Conservation (phyloP, 176 grass and related monocot genomes). For the Eragrostis nindensis region DNA sequence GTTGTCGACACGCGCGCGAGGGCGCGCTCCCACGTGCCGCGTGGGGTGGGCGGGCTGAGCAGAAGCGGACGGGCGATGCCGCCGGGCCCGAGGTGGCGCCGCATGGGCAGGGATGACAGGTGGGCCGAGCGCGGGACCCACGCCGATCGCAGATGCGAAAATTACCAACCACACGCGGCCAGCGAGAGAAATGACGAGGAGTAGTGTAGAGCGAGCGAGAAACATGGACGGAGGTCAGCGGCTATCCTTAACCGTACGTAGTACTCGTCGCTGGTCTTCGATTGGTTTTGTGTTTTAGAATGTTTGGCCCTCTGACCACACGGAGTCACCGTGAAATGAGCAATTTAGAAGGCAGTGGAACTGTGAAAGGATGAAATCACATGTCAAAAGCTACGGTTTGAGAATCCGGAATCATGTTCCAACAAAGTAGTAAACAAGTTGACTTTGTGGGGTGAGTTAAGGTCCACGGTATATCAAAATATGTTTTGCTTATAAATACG, state of each 20-base stretch:
- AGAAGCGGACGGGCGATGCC: not conserved
- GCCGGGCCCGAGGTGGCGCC: conserved; percentile 13
- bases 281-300: too few relatives aligned
- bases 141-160: not conserved
- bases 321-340: too few relatives aligned
- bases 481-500: not conserved
- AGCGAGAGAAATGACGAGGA: not conserved
- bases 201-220: not conserved
- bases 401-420: too few relatives aligned
- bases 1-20: not conserved
- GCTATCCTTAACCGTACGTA: too few relatives aligned
- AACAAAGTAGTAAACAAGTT: not conserved
- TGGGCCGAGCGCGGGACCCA: not conserved
- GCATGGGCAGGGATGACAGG: not conserved
- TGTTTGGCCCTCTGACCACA: too few relatives aligned
- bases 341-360: too few relatives aligned
- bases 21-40: conserved; percentile 23
- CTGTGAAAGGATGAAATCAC: too few relatives aligned
- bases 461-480: not conserved
- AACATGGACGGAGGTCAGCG: too few relatives aligned
- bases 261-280: too few relatives aligned
- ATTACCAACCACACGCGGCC: not conserved
- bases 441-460: not conserved
- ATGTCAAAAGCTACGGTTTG: too few relatives aligned
- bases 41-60: not conserved